Conservation (phyloP, 2,329 filamentous ascomycete species). For the Aureobasidium lini region DNA sequence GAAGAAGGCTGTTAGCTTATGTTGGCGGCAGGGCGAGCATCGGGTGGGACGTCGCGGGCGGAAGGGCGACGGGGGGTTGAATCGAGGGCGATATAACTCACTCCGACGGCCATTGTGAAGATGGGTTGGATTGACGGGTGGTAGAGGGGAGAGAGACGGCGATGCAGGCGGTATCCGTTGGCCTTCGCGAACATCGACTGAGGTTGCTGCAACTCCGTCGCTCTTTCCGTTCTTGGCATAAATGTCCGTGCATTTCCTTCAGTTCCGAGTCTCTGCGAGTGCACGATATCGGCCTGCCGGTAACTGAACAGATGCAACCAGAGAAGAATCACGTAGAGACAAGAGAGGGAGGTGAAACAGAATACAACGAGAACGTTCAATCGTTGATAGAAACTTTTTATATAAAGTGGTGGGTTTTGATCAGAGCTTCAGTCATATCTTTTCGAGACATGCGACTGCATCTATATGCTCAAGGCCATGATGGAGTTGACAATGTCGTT, state of each 20-base stretch:
- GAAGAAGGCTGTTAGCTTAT: slow-evolving; percentile 21
- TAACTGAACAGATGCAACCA: not conserved
- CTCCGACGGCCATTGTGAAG: slow-evolving; percentile 58
- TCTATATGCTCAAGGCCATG: slow-evolving; percentile 72
- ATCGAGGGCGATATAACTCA: slow-evolving; percentile 41
- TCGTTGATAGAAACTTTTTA: slow-evolving; percentile 11
- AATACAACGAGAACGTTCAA: not conserved
- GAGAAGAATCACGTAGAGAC: not conserved
- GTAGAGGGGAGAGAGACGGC: slow-evolving; percentile 34
- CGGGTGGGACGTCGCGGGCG: not conserved
- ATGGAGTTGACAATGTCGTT: slow-evolving; percentile 99
- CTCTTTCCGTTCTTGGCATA: slow-evolving; percentile 7
- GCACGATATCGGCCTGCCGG: not conserved
- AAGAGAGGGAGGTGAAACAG: not conserved
- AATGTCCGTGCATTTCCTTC: not conserved
- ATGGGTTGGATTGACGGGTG: slow-evolving; percentile 36
- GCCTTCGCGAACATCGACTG: slow-evolving; percentile 9
- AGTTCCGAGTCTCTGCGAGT: not conserved
- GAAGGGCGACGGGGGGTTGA: not conserved
- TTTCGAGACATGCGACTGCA: not conserved
- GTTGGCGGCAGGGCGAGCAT: not conserved
- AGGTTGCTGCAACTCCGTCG: slow-evolving; percentile 7
- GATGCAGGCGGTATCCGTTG: slow-evolving; percentile 8
- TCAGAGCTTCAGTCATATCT: not conserved
- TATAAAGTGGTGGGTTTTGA: slow-evolving; percentile 4